Evolutionary conservation across 371 early-diverging fungal genomes (phyloP).

Genomic region (Apophysomyces variabilis): DNA sequence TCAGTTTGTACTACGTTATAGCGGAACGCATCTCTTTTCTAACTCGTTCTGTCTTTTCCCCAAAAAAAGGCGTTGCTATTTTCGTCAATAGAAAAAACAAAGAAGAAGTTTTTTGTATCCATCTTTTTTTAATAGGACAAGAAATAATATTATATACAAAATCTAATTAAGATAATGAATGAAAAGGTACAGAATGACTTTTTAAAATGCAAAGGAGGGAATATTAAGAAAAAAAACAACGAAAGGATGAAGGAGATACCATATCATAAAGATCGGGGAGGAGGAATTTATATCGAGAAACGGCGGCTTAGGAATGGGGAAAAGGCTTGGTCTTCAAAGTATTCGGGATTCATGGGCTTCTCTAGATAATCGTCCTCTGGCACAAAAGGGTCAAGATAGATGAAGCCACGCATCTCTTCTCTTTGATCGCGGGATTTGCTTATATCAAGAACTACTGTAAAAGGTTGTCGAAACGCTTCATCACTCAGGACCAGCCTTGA

Average conservation of each 20-base stretch:
- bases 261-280: neutral
- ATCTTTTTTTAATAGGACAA: neutral
- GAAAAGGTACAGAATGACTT: neutral
- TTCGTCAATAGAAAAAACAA: neutral
- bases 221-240: neutral
- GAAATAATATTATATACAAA: slow-evolving; percentile 3
- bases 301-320: neutral
- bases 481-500: slow-evolving; percentile 36
- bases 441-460: slow-evolving; percentile 36
- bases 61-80: too few relatives aligned
- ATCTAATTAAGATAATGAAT: slow-evolving; percentile 1
- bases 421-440: slow-evolving; percentile 34
- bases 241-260: neutral
- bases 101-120: neutral
- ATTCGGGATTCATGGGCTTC: neutral
- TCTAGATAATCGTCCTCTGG: neutral
- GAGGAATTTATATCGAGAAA: neutral
- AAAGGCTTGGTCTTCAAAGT: neutral
- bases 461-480: slow-evolving; percentile 37
- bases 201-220: neutral
- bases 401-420: slow-evolving; percentile 47
- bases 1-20: too few relatives aligned
- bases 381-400: slow-evolving; percentile 28
- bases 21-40: too few relatives aligned
- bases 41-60: too few relatives aligned